Evolutionary conservation across 805 yeast genomes (phyloP).

Genomic region (Wilhelminamyces savonicus): DNA sequence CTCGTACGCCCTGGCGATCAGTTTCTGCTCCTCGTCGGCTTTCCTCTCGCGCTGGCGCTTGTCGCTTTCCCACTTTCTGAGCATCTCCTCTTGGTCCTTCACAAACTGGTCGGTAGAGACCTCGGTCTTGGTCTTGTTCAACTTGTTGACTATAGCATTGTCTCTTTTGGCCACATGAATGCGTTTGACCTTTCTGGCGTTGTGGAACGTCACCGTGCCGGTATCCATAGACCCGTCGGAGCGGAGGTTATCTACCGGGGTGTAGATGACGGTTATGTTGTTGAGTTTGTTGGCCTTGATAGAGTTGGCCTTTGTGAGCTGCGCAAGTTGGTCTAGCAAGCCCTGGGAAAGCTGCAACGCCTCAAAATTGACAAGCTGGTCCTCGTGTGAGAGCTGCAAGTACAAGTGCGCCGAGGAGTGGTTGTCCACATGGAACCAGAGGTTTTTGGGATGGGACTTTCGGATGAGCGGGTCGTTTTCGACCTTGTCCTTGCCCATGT

Average conservation of each 20-base stretch:
- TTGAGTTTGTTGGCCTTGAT: constrained; percentile 68
- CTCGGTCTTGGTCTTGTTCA: constrained; percentile 62
- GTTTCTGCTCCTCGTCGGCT: constrained; percentile 20
- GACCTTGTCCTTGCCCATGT: constrained; percentile 69
- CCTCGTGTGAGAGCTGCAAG: constrained; percentile 45
- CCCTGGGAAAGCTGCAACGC: constrained; percentile 31
- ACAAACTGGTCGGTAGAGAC: constrained; percentile 40
- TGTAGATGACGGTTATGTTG: constrained; percentile 60
- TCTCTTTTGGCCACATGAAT: constrained; percentile 50
- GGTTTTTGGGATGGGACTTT: constrained; percentile 57
- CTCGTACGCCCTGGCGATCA: constrained; percentile 30
- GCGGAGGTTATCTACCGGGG: constrained; percentile 66
- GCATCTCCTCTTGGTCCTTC: constrained; percentile 22
- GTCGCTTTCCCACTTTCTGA: constrained; percentile 25
- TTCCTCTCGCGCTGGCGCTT: constrained; percentile 34
- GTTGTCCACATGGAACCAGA: constrained; percentile 81
- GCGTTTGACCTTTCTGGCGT: constrained; percentile 47
- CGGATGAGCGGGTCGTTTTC: constrained; percentile 54
- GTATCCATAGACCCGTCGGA: constrained; percentile 68
- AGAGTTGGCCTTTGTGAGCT: constrained; percentile 71
- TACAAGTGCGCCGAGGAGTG: constrained; percentile 75
- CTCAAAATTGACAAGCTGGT: constrained; percentile 44
- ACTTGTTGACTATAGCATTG: constrained; percentile 52
- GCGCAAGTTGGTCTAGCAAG: constrained; percentile 49
- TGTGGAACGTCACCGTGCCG: constrained; percentile 73